Evolutionary conservation across 768 basidiomycete species (phyloP).

Genomic region (Tylopilus sp.): DNA sequence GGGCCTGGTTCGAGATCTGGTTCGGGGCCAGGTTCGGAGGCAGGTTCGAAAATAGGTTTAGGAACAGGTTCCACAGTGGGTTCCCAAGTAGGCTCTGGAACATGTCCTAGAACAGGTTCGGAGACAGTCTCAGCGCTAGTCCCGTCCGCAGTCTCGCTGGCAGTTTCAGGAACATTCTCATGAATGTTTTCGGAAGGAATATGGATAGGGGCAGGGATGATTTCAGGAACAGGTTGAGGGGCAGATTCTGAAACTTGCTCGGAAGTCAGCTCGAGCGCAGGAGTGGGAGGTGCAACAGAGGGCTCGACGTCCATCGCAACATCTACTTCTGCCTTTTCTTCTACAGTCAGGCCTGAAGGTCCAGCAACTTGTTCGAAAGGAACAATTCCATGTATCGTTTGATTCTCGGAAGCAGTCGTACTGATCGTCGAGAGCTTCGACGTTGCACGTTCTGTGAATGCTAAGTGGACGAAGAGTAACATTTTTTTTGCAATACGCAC

Average conservation of each 20-base stretch:
- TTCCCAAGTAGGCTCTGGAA: background rate
- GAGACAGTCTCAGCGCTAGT: background rate
- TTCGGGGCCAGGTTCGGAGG: background rate
- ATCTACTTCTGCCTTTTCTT: constrained; percentile 18
- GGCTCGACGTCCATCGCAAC: constrained; percentile 15
- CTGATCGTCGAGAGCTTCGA: constrained; percentile 47
- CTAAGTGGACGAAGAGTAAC: background rate
- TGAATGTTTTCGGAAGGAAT: no score
- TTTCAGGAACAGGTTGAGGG: background rate
- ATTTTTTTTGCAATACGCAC: constrained; percentile 26
- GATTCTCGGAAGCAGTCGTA: constrained; percentile 46
- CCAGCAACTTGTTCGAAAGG: constrained; percentile 25
- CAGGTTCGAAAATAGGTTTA: background rate
- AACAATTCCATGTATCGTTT: constrained; percentile 30
- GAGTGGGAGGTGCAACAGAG: background rate
- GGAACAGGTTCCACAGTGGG: no score
- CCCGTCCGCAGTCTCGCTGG: background rate
- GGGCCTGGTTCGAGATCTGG: background rate
- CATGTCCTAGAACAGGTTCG: background rate
- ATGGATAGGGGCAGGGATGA: background rate
- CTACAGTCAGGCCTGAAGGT: constrained; percentile 21
- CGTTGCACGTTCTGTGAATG: constrained; percentile 30
- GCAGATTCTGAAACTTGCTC: background rate
- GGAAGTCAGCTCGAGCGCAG: background rate
- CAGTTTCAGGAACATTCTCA: background rate